Evolutionary conservation across 169 alveolate genomes (phyloP), one percentile per base, ranked within the genome.

Genomic region (Plasmodium inui): DNA sequence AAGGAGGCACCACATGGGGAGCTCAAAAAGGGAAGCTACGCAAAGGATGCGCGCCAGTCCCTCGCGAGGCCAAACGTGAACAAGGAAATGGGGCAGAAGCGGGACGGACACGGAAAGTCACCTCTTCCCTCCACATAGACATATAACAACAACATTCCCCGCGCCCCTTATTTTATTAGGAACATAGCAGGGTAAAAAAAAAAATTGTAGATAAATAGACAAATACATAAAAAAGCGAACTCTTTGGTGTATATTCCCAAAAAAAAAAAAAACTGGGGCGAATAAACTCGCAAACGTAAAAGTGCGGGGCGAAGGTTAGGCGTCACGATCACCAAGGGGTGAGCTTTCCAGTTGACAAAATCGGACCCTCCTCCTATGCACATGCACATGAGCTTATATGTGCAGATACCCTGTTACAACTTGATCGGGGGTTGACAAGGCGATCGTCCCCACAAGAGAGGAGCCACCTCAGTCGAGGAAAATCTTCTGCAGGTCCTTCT

Each of bases 401-500:
- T 50, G 61, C 8, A 14, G 1, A 50, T 46, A n/a, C 3, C n/a
- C 57, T n/a, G n/a, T 46, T 46, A 46, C 57, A 12, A 46, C n/a
- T 12, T 5, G n/a, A 46, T 46, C 10, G 57, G n/a, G 57, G 55
- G 57, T 10, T 12, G 0, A 3, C 2, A 14, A 2, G 61, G 22
- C 44, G 44, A 37, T 8, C 44, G n/a, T n/a, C n/a, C n/a, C n/a
- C n/a, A n/a, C 44, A 37, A 37, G 4, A 39, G 50, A 5, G 19
- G 2, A 67, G 9, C 10, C 26, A 0, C 17, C 26, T 90, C 53
- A 90, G 9, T 83, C 84, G 8, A 91, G 78, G 73, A 76, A 96
- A 4, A 96, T 86, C 73, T 96, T 89, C 82, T 92, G 97, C n/a
- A 96, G 82, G 73, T 96, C 98, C 92, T 88, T 95, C 83, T 90